phyloP scores from a whole-genome alignment of 257 asterid genomes.

The Petunia axillaris region DNA sequence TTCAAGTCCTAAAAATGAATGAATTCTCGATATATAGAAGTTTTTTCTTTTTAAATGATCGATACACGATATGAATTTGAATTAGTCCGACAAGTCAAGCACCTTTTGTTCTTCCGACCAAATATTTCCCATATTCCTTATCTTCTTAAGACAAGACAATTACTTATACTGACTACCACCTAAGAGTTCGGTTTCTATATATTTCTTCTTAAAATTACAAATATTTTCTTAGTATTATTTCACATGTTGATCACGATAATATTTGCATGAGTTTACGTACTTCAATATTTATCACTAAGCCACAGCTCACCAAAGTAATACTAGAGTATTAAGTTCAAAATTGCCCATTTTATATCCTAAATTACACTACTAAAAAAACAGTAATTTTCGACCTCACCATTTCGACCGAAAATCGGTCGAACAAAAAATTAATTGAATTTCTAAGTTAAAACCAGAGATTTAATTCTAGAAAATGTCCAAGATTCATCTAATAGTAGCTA shows the following conservation, averaged over 20 bases:
- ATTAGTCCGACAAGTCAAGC: background rate
- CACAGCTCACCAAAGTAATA: background rate
- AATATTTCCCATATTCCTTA: background rate
- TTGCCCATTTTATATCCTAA: background rate
- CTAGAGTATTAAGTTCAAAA: background rate
- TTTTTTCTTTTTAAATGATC: no score
- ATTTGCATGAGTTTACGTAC: background rate
- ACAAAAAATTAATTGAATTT: no score
- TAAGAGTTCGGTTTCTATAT: background rate
- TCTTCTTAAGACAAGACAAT: conserved; percentile 5
- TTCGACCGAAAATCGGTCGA: no score
- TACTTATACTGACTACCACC: conserved; percentile 4
- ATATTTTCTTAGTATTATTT: background rate
- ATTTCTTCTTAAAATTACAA: background rate
- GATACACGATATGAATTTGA: background rate
- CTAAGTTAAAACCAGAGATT: no score
- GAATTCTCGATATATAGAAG: no score
- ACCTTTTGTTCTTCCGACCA: background rate
- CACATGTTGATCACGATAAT: conserved; percentile 17
- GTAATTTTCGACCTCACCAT: no score
- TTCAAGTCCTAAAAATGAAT: no score
- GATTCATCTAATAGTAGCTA: no score
- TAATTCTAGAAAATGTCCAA: no score
- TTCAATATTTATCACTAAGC: background rate
- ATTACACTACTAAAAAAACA: no score